Percentiles rank a stretch among this genome's conserved stretches.
Evolutionary conservation across 73 alveolate species (phyloP).

Genomic region (Paramecium sonneborni): DNA sequence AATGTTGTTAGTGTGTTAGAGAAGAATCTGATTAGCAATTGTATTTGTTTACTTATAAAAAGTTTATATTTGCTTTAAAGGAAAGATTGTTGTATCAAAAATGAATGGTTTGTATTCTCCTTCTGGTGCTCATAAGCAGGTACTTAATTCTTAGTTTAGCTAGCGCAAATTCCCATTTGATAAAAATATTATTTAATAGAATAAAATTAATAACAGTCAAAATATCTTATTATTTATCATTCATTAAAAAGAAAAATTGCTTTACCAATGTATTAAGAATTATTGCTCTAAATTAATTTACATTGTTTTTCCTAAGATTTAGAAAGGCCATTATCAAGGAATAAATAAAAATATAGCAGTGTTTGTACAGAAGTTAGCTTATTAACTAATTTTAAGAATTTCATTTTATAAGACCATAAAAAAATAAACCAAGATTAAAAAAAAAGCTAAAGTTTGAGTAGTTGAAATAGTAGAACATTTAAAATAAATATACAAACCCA

Average conservation of each 20-base stretch:
- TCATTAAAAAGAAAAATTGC: not conserved
- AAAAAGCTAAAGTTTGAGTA: not conserved
- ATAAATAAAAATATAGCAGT: not conserved
- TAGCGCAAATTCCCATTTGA: constrained; percentile 5
- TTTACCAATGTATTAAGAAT: no score
- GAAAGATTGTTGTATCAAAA: not conserved
- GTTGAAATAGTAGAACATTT: not conserved
- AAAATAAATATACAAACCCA: not conserved
- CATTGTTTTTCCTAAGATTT: no score
- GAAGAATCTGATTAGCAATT: not conserved
- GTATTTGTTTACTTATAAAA: not conserved
- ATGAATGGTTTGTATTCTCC: not conserved
- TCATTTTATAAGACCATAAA: not conserved
- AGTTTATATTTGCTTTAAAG: not conserved
- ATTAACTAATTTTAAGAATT: not conserved
- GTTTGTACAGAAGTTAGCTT: not conserved
- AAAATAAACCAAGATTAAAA: not conserved
- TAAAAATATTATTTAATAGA: not conserved
- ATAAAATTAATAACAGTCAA: not conserved
- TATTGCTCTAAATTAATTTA: no score
- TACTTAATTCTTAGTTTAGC: not conserved
- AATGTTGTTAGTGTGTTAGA: not conserved
- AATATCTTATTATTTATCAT: not conserved
- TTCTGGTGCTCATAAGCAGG: not conserved
- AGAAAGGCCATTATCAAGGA: no score